Conservation (phyloP, 441 rosid genomes). For the Mallotus repandus region DNA sequence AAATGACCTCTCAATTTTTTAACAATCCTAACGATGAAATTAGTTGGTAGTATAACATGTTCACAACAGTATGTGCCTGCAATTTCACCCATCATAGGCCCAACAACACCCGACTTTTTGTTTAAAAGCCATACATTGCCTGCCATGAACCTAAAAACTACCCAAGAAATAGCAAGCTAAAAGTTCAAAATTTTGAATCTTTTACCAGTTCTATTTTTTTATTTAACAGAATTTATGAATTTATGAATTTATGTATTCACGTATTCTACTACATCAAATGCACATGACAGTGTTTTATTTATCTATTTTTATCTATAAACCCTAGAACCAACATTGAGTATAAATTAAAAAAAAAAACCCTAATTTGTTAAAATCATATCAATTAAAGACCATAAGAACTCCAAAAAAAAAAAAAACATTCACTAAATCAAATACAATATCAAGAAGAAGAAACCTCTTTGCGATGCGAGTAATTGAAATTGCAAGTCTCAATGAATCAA, state of each 20-base stretch:
- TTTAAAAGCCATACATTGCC: background rate
- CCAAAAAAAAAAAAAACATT: background rate
- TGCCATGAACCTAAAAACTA: background rate
- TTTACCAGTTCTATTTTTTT: background rate
- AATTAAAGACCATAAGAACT: background rate
- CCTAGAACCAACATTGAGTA: background rate
- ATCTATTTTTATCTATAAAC: background rate
- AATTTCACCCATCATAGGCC: background rate
- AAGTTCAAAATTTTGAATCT: background rate
- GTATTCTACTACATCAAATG: background rate
- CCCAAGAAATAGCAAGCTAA: background rate
- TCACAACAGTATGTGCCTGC: background rate
- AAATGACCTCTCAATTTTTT: background rate
- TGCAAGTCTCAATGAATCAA: too few relatives aligned
- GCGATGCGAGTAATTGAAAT: too few relatives aligned
- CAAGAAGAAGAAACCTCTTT: too few relatives aligned
- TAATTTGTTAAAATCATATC: conserved; percentile 27
- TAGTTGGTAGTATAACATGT: background rate
- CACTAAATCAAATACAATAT: background rate
- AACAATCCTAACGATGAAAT: background rate
- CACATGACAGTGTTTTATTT: background rate
- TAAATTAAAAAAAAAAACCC: conserved; percentile 22
- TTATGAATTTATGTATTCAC: background rate
- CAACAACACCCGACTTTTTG: background rate
- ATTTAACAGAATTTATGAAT: background rate